Evolutionary conservation across 768 basidiomycete genomes (phyloP).

Genomic region (Hericium rajendrae): DNA sequence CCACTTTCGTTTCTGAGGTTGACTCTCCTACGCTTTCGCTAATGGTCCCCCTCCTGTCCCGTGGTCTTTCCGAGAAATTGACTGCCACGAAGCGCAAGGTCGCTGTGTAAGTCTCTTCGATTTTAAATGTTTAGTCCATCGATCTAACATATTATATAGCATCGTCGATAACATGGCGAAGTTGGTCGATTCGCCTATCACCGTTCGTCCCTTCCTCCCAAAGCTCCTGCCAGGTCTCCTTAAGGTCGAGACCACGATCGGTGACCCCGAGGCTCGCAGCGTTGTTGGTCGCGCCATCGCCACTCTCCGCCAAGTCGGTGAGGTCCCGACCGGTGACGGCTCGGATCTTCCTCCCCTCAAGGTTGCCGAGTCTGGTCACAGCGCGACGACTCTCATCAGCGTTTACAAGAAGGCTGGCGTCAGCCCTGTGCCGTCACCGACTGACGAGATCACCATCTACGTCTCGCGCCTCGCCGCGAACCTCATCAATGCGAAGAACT

Average conservation of each 20-base stretch:
- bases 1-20: constrained; percentile 99
- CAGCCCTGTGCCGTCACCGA: constrained; percentile 43
- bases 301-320: constrained; percentile 91
- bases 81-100: constrained; percentile 97
- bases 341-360: constrained; percentile 85
- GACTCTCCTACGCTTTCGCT: constrained; percentile 94
- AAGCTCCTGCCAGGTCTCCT: constrained; percentile 91
- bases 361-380: constrained; percentile 57
- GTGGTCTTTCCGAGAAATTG: constrained; percentile 90
- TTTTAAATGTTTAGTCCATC: constrained; percentile 8
- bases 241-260: constrained; percentile 91
- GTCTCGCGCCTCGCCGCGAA: constrained; percentile 73
- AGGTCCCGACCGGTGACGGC: constrained; percentile 85
- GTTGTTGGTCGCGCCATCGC: constrained; percentile 87
- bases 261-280: constrained; percentile 95
- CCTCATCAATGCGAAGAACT: constrained; percentile 86
- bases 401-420: constrained; percentile 82
- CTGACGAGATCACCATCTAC: constrained; percentile 57
- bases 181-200: constrained; percentile 89
- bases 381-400: constrained; percentile 54
- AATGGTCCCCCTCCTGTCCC: constrained; percentile 91
- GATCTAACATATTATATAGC: constrained; percentile 29
- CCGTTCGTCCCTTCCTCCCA: constrained; percentile 94
- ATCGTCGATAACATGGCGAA: constrained; percentile 99
- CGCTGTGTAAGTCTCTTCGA: constrained; percentile 62